Conservation (phyloP, 805 yeast genomes). For the Candida mattraensis region DNA sequence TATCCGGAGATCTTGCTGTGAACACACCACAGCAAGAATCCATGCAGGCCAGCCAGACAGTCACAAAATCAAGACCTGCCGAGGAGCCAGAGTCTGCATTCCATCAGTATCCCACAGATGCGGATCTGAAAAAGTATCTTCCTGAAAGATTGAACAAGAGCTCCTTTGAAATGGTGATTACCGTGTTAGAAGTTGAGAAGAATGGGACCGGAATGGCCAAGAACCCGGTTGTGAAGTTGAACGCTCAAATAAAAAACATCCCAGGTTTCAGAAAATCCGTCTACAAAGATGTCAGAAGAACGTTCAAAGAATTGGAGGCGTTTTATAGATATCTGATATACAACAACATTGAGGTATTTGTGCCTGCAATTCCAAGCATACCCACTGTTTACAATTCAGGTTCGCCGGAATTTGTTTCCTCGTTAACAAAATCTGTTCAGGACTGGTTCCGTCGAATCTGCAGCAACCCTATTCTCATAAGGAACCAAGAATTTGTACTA, state of each 20-base stretch:
- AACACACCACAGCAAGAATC: slow-evolving; percentile 1
- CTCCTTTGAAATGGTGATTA: slow-evolving; percentile 46
- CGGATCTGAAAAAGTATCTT: slow-evolving; percentile 44
- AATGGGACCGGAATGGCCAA: slow-evolving; percentile 56
- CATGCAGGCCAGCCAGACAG: slow-evolving; percentile 1
- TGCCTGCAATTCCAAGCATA: slow-evolving; percentile 81
- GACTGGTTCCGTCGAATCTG: slow-evolving; percentile 81
- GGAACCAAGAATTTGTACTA: slow-evolving; percentile 85
- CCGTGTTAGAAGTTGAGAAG: slow-evolving; percentile 69
- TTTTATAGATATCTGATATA: slow-evolving; percentile 76
- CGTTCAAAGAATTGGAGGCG: slow-evolving; percentile 72
- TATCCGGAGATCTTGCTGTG: too few relatives aligned
- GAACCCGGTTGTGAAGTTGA: slow-evolving; percentile 78
- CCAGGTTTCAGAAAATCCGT: slow-evolving; percentile 71
- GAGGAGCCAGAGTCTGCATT: slow-evolving; percentile 22
- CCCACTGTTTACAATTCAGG: slow-evolving; percentile 79
- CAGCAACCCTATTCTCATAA: slow-evolving; percentile 71
- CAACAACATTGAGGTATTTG: slow-evolving; percentile 88
- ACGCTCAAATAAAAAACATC: slow-evolving; percentile 54
- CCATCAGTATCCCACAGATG: slow-evolving; percentile 34
- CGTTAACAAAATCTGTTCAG: slow-evolving; percentile 62
- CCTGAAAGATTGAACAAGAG: slow-evolving; percentile 50
- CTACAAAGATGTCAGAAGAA: slow-evolving; percentile 76
- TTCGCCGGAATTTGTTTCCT: slow-evolving; percentile 73
- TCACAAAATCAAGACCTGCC: background rate